Percentiles rank a stretch among this genome's conserved stretches.
phyloP scores from a whole-genome alignment of 768 basidiomycete genomes.

The Naganishia antarctica region DNA sequence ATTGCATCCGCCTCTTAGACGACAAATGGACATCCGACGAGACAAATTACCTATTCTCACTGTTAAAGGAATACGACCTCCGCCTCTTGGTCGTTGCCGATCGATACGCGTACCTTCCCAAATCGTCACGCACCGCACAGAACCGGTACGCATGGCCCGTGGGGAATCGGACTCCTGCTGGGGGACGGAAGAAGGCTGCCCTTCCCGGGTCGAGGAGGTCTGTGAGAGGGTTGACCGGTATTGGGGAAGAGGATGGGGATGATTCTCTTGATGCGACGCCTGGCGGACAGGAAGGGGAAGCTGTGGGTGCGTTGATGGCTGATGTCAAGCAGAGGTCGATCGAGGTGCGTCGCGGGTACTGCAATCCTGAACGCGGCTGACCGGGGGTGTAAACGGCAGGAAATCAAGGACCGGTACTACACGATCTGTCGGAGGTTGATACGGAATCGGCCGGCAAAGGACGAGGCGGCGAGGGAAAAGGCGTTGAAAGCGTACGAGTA shows the following conservation, averaged over 20 bases:
- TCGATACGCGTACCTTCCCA: conserved; percentile 65
- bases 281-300: conserved; percentile 51
- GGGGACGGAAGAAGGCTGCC: conserved; percentile 8
- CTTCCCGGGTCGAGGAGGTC: conserved; percentile 1
- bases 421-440: conserved; percentile 83
- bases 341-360: background rate
- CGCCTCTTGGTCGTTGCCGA: conserved; percentile 87
- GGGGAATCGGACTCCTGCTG: too few relatives aligned
- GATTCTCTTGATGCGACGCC: conserved; percentile 49
- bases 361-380: conserved; percentile 22
- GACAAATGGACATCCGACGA: conserved; percentile 85
- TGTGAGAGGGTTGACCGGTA: conserved; percentile 21
- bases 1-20: conserved; percentile 53
- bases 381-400: conserved; percentile 50
- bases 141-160: background rate
- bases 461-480: conserved; percentile 70
- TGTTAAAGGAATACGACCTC: conserved; percentile 75
- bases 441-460: conserved; percentile 74
- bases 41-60: conserved; percentile 81
- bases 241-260: background rate
- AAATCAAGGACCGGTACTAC: conserved; percentile 90
- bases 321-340: conserved; percentile 56
- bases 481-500: conserved; percentile 71
- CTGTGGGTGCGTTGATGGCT: background rate
- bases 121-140: background rate